Evolutionary conservation across 2,329 filamentous ascomycete species (phyloP).

Genomic region (Dactylellina drechsleri): DNA sequence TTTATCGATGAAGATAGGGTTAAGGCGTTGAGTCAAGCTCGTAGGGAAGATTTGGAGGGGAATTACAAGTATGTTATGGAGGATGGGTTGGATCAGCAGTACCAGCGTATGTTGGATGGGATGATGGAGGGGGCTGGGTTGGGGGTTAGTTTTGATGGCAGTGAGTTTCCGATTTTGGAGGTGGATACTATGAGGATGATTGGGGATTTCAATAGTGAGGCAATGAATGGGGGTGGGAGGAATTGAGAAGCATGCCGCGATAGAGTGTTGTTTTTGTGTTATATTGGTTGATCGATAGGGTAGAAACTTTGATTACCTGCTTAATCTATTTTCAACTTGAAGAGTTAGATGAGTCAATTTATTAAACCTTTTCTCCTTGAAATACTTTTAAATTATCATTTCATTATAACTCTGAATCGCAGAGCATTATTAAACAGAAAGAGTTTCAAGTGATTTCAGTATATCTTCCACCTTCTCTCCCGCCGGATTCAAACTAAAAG

Average conservation of each 20-base stretch:
- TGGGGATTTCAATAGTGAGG: background rate
- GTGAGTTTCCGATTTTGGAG: slow-evolving; percentile 6
- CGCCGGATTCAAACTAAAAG: no score
- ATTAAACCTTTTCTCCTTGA: no score
- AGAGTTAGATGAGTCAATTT: no score
- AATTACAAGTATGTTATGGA: slow-evolving; percentile 5
- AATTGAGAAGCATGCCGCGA: background rate
- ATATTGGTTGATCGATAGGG: background rate
- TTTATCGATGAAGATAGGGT: slow-evolving; percentile 22
- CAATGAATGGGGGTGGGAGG: background rate
- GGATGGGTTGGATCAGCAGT: background rate
- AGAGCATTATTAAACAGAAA: no score
- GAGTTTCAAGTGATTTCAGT: no score
- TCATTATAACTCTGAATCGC: no score
- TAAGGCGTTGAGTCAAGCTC: background rate
- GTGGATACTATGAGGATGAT: slow-evolving; percentile 21
- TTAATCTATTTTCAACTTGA: no score
- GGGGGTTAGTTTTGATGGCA: background rate
- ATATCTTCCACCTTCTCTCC: no score
- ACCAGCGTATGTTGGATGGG: no score
- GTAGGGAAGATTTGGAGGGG: slow-evolving; percentile 15
- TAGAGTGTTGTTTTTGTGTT: background rate
- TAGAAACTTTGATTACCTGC: no score
- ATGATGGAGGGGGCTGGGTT: no score
- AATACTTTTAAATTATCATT: no score